Conservation (phyloP, 345 rosid species). For the Chamaenerion angustifolium region DNA sequence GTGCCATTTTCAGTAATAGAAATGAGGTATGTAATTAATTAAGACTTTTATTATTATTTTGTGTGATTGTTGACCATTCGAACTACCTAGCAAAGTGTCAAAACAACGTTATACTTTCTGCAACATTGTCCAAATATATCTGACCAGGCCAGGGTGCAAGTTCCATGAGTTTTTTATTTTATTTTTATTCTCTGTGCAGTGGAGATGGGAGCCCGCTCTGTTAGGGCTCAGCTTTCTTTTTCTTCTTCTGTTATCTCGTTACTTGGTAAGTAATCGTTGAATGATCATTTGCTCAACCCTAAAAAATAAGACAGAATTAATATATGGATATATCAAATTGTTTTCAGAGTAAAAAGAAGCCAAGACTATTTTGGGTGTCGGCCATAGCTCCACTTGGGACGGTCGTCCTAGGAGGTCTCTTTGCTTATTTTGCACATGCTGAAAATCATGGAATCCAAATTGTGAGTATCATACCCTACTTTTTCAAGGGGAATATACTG, state of each 20-base stretch:
- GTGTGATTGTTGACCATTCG: background rate
- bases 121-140: too few species aligned
- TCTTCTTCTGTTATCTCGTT: constrained; percentile 57
- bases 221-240: constrained; percentile 47
- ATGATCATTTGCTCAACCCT: too few species aligned
- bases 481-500: background rate
- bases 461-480: constrained; percentile 21
- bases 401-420: constrained; percentile 49
- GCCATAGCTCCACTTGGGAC: constrained; percentile 74
- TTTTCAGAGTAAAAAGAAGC: constrained; percentile 45
- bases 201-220: constrained; percentile 66
- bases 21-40: constrained; percentile 30
- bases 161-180: background rate
- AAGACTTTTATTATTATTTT: too few species aligned
- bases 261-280: constrained; percentile 28
- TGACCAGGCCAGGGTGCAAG: too few species aligned
- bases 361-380: constrained; percentile 80
- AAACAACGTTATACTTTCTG: too few species aligned
- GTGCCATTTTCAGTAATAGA: constrained; percentile 27
- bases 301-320: too few species aligned
- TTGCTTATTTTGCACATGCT: constrained; percentile 45
- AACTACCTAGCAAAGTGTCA: too few species aligned
- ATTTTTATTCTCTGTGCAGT: constrained; percentile 25
- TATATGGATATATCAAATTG: too few species aligned
- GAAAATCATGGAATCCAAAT: constrained; percentile 50